A percentile compares a stretch with the other conserved stretches of the same genome.
Conservation (phyloP, 306 rosid genomes). For the Mucuna pruriens region DNA sequence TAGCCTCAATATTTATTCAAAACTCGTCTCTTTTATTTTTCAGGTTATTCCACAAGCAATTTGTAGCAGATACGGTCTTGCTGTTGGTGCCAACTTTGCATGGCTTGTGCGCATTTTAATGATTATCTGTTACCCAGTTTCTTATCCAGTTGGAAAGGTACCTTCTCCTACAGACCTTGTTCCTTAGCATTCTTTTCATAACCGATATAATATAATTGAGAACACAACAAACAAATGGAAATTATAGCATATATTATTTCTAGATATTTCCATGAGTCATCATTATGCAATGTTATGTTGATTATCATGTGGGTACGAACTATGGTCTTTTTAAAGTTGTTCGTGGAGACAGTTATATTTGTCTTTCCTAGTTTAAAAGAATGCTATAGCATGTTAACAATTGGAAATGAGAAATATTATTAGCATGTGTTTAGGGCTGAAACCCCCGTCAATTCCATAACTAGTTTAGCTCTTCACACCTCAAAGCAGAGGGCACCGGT, state of each 20-base stretch:
- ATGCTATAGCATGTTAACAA: not conserved
- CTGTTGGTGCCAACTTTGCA: conserved; percentile 89
- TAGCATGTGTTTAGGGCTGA: conserved; percentile 28
- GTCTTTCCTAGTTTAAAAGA: conserved; percentile 4
- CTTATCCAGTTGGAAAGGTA: conserved; percentile 97
- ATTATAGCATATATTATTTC: not conserved
- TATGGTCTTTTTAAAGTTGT: conserved; percentile 8
- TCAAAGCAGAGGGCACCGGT: not conserved
- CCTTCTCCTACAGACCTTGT: conserved; percentile 17
- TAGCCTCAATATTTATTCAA: not conserved
- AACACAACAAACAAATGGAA: not conserved
- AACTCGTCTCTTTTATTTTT: conserved; percentile 33
- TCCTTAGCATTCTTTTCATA: conserved; percentile 8
- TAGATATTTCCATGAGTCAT: conserved; percentile 2
- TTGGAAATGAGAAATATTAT: conserved; percentile 2
- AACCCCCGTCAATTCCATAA: not conserved
- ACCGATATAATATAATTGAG: conserved; percentile 18
- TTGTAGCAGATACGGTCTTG: conserved; percentile 95
- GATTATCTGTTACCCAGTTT: conserved; percentile 85
- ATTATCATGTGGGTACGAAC: conserved; percentile 6
- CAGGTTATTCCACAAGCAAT: conserved; percentile 99
- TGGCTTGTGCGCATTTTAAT: conserved; percentile 83
- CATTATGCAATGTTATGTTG: not conserved
- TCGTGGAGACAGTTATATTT: conserved; percentile 1
- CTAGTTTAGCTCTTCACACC: conserved; percentile 3